A percentile compares a stretch with the other conserved stretches of the same genome.
These are phyloP conservation scores for Colletotrichum sp. DNA, from an alignment of 2,329 filamentous ascomycete species.

Conservation along the genomic window DNA sequence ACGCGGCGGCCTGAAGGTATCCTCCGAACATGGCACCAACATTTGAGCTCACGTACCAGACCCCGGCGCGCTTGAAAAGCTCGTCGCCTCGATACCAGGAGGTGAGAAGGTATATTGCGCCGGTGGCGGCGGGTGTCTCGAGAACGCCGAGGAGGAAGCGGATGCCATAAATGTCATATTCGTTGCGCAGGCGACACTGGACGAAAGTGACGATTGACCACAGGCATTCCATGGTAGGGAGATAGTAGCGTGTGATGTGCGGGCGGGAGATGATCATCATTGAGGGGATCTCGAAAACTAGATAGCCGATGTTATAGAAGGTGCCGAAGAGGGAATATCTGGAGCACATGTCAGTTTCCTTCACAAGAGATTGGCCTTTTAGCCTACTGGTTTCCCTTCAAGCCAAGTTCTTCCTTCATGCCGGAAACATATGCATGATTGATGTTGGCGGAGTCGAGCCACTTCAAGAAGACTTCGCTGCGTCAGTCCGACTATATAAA, in stretches of 20 bases:
- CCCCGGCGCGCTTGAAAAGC: slow-evolving; percentile 50
- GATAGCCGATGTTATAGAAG: slow-evolving; percentile 21
- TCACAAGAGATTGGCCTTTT: accelerated
- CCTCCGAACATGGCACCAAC: slow-evolving; percentile 54
- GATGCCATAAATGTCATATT: slow-evolving; percentile 28
- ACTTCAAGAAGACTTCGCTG: slow-evolving; percentile 29
- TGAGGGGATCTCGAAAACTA: slow-evolving; percentile 22
- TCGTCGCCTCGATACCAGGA: slow-evolving; percentile 35
- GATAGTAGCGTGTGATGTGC: slow-evolving; percentile 16
- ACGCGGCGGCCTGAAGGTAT: slow-evolving; percentile 55
- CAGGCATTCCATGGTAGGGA: slow-evolving; percentile 21
- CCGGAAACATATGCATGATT: slow-evolving; percentile 41
- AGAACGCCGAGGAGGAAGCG: slow-evolving; percentile 32
- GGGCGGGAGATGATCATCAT: slow-evolving; percentile 24
- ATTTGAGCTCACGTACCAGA: slow-evolving; percentile 49
- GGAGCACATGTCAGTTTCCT: background rate
- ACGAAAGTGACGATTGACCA: slow-evolving; percentile 23
- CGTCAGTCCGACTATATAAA: background rate
- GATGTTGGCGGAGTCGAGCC: slow-evolving; percentile 32
- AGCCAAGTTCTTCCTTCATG: slow-evolving; percentile 38
- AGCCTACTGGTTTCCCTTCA: slow-evolving; percentile 33
- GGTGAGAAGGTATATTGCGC: slow-evolving; percentile 29
- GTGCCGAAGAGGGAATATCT: slow-evolving; percentile 21
- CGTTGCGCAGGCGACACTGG: slow-evolving; percentile 22
- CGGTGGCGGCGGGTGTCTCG: slow-evolving; percentile 20